Conservation (phyloP, 208 protist species). For the Leishmania martiniquensis region DNA sequence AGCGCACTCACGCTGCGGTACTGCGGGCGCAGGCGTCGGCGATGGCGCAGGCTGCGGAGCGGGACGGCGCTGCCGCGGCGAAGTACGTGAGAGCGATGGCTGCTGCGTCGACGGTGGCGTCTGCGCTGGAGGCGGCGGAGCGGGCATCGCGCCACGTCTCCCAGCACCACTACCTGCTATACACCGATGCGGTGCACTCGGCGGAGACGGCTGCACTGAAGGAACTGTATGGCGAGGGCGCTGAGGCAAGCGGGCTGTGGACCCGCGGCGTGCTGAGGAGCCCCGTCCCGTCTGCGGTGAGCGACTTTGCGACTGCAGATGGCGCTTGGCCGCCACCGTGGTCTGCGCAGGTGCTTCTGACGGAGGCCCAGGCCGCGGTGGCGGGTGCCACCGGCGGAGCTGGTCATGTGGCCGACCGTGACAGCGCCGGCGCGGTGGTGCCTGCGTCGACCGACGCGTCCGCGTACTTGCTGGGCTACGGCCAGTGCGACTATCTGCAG, state of each 20-base stretch:
- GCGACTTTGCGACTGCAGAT: neutral
- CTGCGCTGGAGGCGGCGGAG: neutral
- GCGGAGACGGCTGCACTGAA: too few relatives aligned
- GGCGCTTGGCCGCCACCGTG: neutral
- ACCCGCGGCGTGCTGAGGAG: too few relatives aligned
- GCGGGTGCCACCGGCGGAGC: too few relatives aligned
- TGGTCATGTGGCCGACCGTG: too few relatives aligned
- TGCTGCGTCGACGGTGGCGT: neutral
- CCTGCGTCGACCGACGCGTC: neutral
- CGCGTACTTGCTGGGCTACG: neutral
- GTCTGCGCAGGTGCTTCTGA: too few relatives aligned
- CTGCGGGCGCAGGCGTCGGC: constrained; percentile 2
- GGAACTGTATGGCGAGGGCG: too few relatives aligned
- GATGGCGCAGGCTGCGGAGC: neutral
- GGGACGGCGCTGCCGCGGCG: neutral
- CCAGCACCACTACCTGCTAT: neutral
- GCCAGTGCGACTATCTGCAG: neutral
- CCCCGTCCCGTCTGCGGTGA: neutral
- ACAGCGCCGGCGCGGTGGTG: too few relatives aligned
- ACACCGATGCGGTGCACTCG: neutral
- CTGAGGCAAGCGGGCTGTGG: too few relatives aligned
- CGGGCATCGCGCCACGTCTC: neutral
- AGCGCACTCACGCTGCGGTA: constrained; percentile 8
- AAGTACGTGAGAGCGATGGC: neutral
- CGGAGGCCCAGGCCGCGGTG: neutral